phyloP scores from a whole-genome alignment of 1,284 basidiomycete genomes.

The Ustilago hordei region DNA sequence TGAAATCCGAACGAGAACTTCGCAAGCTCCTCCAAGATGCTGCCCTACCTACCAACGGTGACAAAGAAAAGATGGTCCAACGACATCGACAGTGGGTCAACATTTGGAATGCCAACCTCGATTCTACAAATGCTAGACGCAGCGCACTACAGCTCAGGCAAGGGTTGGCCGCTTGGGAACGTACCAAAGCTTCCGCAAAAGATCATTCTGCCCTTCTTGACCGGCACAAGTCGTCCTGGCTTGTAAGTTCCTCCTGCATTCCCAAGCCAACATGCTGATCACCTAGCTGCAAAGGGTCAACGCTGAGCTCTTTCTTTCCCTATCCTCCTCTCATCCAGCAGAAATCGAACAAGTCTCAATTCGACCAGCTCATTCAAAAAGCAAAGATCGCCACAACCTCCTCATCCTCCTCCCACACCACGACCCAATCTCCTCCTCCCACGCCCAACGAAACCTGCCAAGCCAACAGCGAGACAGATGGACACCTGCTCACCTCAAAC shows the following conservation, averaged over 20 bases:
- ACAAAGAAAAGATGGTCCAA: slow-evolving; percentile 53
- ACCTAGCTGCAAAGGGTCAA: neutral
- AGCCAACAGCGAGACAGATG: slow-evolving; percentile 5
- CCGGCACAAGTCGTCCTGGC: slow-evolving; percentile 33
- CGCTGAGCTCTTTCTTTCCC: neutral
- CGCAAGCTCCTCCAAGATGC: slow-evolving; percentile 56
- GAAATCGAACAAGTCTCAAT: slow-evolving; percentile 48
- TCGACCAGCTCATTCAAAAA: slow-evolving; percentile 34
- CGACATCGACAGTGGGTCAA: slow-evolving; percentile 67
- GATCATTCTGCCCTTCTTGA: slow-evolving; percentile 38
- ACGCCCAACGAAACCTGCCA: neutral
- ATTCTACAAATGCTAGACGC: slow-evolving; percentile 56
- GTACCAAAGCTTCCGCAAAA: slow-evolving; percentile 31
- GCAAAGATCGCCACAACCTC: slow-evolving; percentile 28
- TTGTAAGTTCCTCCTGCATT: neutral
- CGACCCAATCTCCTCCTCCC: neutral
- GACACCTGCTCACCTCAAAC: slow-evolving; percentile 17
- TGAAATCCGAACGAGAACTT: slow-evolving; percentile 56
- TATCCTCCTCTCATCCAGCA: neutral
- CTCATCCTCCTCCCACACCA: neutral
- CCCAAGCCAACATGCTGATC: neutral
- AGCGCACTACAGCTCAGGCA: slow-evolving; percentile 38
- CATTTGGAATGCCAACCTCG: slow-evolving; percentile 66
- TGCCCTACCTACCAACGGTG: slow-evolving; percentile 48
- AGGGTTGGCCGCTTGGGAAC: slow-evolving; percentile 59